Evolutionary conservation across 1,284 basidiomycete species (phyloP).

Genomic region (Coriolopsis trogii): DNA sequence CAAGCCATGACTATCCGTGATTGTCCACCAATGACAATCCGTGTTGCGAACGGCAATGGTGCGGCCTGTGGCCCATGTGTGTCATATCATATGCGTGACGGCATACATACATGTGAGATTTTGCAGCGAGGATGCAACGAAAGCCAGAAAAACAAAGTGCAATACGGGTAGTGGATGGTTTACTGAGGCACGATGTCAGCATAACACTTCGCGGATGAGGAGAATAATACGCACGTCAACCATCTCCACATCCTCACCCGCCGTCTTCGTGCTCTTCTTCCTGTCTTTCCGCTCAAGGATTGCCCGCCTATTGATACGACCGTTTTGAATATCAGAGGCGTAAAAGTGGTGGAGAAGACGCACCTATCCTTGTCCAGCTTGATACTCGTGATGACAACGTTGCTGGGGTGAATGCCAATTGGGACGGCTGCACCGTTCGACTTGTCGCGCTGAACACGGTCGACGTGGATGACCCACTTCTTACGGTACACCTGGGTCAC

Average conservation of each 20-base stretch:
- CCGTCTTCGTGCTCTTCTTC: slow-evolving; percentile 52
- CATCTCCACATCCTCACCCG: slow-evolving; percentile 71
- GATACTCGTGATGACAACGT: slow-evolving; percentile 92
- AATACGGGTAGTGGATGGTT: slow-evolving; percentile 20
- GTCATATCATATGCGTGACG: slow-evolving; percentile 53
- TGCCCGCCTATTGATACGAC: slow-evolving; percentile 56
- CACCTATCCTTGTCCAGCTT: slow-evolving; percentile 90
- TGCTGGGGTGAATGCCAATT: slow-evolving; percentile 96
- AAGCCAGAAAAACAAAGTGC: slow-evolving; percentile 32
- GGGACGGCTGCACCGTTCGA: slow-evolving; percentile 94
- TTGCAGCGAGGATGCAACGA: slow-evolving; percentile 46
- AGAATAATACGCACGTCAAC: slow-evolving; percentile 61
- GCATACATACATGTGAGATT: slow-evolving; percentile 54
- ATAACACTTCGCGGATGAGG: neutral
- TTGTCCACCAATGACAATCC: no score
- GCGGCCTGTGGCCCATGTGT: slow-evolving; percentile 37
- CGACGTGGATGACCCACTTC: slow-evolving; percentile 99
- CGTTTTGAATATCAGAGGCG: neutral
- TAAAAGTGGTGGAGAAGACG: slow-evolving; percentile 21
- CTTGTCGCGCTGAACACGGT: slow-evolving; percentile 98
- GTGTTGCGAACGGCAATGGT: slow-evolving; percentile 8
- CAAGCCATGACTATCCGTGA: slow-evolving; percentile 16
- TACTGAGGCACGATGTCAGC: neutral
- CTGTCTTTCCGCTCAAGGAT: slow-evolving; percentile 83
- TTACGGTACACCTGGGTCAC: slow-evolving; percentile 98